Evolutionary conservation across 1,284 basidiomycete species (phyloP).

Genomic region (Leccinum subspadiceum): DNA sequence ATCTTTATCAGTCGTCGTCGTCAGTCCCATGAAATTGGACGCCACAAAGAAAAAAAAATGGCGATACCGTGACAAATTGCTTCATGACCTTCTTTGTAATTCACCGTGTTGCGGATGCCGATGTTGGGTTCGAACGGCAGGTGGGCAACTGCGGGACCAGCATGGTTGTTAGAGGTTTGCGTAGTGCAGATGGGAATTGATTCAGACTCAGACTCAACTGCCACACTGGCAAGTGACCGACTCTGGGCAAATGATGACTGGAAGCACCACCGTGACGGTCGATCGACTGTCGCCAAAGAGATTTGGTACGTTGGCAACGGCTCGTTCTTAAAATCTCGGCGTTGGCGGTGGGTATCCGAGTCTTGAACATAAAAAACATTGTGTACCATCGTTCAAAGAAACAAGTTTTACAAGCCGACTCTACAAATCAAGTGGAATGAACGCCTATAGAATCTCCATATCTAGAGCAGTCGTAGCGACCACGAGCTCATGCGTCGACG

Average conservation of each 20-base stretch:
- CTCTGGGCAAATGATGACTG: too few relatives aligned
- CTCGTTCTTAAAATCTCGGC: neutral
- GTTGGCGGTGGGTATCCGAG: conserved; percentile 36
- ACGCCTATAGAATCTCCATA: conserved; percentile 42
- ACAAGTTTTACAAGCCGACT: conserved; percentile 51
- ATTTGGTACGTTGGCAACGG: too few relatives aligned
- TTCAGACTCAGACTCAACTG: conserved; percentile 79
- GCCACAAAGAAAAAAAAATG: conserved; percentile 14
- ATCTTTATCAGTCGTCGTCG: conserved; percentile 51
- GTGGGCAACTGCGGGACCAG: conserved; percentile 84
- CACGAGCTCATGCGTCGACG: conserved; percentile 42
- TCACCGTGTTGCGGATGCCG: conserved; percentile 96
- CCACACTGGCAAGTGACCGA: conserved; percentile 56
- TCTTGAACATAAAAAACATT: conserved; percentile 32
- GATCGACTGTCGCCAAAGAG: conserved; percentile 37
- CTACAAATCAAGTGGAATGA: conserved; percentile 53
- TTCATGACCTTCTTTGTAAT: conserved; percentile 98
- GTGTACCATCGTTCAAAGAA: conserved; percentile 7
- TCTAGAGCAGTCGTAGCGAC: conserved; percentile 52
- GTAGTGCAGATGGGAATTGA: conserved; percentile 82
- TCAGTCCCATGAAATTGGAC: conserved; percentile 16
- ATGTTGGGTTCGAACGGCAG: conserved; percentile 95
- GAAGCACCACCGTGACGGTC: conserved; percentile 35
- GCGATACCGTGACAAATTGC: conserved; percentile 66
- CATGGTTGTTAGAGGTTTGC: conserved; percentile 51